Conservation (phyloP, 106 monocot genomes). For the Dioscorea zingiberensis region DNA sequence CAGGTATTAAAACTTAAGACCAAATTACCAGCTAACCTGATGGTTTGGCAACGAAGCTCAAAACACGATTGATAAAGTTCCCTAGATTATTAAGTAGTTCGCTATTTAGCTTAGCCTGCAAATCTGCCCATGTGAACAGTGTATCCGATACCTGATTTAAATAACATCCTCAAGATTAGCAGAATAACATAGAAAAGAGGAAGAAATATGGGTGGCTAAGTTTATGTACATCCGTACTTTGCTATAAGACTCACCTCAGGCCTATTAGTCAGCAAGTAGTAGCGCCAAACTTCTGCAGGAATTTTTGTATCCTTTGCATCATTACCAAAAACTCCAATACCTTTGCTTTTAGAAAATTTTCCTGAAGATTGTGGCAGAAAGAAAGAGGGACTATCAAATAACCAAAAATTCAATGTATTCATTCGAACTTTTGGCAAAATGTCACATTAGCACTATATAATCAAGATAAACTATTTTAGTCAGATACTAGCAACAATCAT, state of each 20-base stretch:
- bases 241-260: constrained; percentile 65
- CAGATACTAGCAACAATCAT: too few species aligned
- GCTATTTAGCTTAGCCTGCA: constrained; percentile 91
- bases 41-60: constrained; percentile 92
- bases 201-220: not conserved
- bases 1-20: too few species aligned
- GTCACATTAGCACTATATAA: too few species aligned
- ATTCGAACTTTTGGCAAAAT: too few species aligned
- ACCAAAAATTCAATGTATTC: too few species aligned
- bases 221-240: not conserved
- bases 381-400: too few species aligned
- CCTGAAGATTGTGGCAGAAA: constrained; percentile 34
- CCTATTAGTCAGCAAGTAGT: constrained; percentile 87
- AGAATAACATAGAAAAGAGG: not conserved
- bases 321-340: constrained; percentile 95
- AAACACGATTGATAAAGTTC: constrained; percentile 87
- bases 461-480: too few species aligned
- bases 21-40: constrained; percentile 32
- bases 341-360: constrained; percentile 96
- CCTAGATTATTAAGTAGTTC: constrained; percentile 88
- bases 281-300: constrained; percentile 94
- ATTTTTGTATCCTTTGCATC: constrained; percentile 89
- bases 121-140: constrained; percentile 91
- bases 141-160: constrained; percentile 83
- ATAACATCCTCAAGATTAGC: not conserved